Base-by-base conservation (phyloP, 768 basidiomycete genomes). In the Pulveroboletus sp. region DNA sequence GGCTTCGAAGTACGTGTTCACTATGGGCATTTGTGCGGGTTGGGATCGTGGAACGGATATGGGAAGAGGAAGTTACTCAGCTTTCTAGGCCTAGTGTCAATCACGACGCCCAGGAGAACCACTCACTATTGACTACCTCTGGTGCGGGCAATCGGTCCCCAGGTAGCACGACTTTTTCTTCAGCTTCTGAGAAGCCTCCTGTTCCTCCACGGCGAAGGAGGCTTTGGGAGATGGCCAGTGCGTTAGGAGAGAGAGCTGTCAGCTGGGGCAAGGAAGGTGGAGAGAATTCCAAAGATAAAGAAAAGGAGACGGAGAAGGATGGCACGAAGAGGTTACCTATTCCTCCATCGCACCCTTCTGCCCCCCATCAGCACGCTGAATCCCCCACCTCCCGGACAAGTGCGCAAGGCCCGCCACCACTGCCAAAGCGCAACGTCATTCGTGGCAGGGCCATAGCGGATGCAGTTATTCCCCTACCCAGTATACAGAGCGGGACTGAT, bases 1-100 rank as follows among this genome's bases (percentile, higher is more conserved):
- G 93, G 8, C 73, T 96, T 17, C 81, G 93, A 11, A 76, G 85
- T 33, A 91, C 93, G n/a, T 94, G 92, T 67, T 86, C 84, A 5
- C 71, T 95, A 13, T 96, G 93, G 92, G 81, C 86, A 15, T 95
- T 89, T 60, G 83, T 95, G 44, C 80, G 91, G 21, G 83, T 81
- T 0, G 81, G 86, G 9, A 73, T 96, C 47, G 75, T 95, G 17
- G 90, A 93, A 51, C 86, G 84, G 57, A 73, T 95, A 6, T 96
- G 93, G 93, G 86, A 91, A 49, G 93, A 94, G 55, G 89, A 85
- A 49, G 59, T 78, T 6, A 56, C 66, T 3, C 71, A 73, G 9
- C 62, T 73, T 2, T 58, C 61, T 1, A 60, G 57, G 32, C 58
- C 55, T 39, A 57, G 56, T n/a, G 49, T 47, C 13, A 62, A 53